These are phyloP conservation scores for Thraustochytrium striatum DNA, from an alignment of 352 stramenopile genomes.

Conservation along the genomic window DNA sequence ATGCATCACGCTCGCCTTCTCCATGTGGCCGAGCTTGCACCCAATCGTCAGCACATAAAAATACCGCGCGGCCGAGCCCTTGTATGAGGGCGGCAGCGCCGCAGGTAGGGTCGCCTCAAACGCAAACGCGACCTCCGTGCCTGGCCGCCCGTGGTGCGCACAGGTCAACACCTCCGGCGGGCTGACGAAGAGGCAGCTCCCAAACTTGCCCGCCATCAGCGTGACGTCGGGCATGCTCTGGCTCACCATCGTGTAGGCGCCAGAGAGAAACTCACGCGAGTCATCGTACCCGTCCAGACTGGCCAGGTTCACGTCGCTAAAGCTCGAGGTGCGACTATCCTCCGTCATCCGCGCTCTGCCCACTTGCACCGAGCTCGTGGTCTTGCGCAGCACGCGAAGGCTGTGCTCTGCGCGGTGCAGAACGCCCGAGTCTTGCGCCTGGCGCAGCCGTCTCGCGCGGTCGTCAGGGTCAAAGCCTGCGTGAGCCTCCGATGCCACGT, in stretches of 20 bases:
- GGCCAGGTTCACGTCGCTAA: background rate
- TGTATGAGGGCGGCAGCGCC: constrained; percentile 13
- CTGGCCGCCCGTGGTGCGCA: background rate
- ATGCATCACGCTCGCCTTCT: constrained; percentile 37
- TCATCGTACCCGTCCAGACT: constrained; percentile 16
- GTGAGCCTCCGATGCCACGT: constrained; percentile 15
- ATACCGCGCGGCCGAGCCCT: constrained; percentile 8
- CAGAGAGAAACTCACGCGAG: constrained; percentile 9
- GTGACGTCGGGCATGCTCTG: constrained; percentile 35
- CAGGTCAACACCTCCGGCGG: constrained; percentile 33
- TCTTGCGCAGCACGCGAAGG: constrained; percentile 25
- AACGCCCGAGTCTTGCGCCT: background rate
- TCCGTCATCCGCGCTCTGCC: background rate
- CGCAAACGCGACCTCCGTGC: constrained; percentile 32
- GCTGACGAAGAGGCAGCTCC: constrained; percentile 27
- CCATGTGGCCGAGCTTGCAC: constrained; percentile 1
- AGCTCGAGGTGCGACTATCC: background rate
- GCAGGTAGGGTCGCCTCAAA: constrained; percentile 10
- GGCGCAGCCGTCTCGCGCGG: constrained; percentile 12
- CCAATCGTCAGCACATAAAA: constrained; percentile 39
- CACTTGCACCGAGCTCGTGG: background rate
- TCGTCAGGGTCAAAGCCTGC: constrained; percentile 22
- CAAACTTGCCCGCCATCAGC: constrained; percentile 31
- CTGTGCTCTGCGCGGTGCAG: background rate
- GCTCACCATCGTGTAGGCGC: background rate